Conservation (phyloP, 1,284 basidiomycete genomes). For the Fistulina hepatica region DNA sequence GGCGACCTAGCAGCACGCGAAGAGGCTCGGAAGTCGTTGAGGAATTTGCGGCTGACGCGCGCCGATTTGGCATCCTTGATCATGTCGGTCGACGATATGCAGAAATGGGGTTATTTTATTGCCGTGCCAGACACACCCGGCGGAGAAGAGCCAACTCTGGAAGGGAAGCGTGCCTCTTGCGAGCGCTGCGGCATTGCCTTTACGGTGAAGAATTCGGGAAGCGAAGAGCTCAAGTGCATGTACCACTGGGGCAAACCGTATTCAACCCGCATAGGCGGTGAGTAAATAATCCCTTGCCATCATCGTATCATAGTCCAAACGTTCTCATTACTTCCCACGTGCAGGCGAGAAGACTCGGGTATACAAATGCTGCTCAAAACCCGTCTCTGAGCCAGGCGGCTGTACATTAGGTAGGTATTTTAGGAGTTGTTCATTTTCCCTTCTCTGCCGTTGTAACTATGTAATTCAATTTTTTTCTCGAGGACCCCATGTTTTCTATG, state of each 20-base stretch:
- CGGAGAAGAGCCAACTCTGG: constrained; percentile 50
- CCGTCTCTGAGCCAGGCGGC: constrained; percentile 21
- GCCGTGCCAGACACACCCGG: constrained; percentile 56
- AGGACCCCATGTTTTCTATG: constrained; percentile 72
- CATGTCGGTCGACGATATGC: constrained; percentile 47
- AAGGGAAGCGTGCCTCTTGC: constrained; percentile 61
- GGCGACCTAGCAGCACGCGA: constrained; percentile 47
- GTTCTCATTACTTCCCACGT: constrained; percentile 12
- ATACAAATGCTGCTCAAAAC: constrained; percentile 59
- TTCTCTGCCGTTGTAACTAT: background rate
- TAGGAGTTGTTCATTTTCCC: background rate
- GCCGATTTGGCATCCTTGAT: constrained; percentile 46
- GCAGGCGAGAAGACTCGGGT: constrained; percentile 55
- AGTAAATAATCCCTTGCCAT: constrained; percentile 16
- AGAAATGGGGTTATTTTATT: constrained; percentile 60
- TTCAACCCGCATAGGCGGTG: constrained; percentile 48
- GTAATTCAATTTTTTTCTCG: constrained; percentile 21
- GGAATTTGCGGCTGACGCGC: constrained; percentile 46
- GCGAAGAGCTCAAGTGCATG: constrained; percentile 60
- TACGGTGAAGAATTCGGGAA: constrained; percentile 48
- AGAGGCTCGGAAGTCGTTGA: constrained; percentile 48
- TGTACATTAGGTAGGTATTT: background rate
- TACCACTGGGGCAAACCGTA: constrained; percentile 78
- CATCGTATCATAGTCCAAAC: constrained; percentile 12
- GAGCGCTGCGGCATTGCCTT: constrained; percentile 69